Evolutionary conservation across 108 stramenopile species (phyloP), one percentile per base, ranked within the genome.

Genomic region (Hondaea fermentalgiana): DNA sequence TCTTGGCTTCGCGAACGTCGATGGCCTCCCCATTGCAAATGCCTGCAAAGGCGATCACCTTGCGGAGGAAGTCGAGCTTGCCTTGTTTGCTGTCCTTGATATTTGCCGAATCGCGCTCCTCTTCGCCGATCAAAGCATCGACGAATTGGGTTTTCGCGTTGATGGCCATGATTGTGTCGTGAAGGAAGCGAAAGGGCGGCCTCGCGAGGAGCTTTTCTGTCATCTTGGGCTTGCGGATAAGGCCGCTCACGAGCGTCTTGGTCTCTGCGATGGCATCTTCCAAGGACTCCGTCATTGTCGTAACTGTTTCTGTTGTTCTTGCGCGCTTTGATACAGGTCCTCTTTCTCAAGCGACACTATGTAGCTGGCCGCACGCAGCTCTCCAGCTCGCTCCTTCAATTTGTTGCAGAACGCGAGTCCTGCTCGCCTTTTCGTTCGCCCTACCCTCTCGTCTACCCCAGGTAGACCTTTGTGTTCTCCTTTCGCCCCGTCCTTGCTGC

Each of bases 151-250:
- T 91, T 5, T 76, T 23, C 12, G 5, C 44, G 19, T 59, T 91
- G 21, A 90, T 44, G 4, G 89, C 91, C 17, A 89, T 89, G 16
- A 89, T 23, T 0, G 58, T 58, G 49, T 91, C 91, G 59, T 91
- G 91, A 19, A 89, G 28, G 45, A 89, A 89, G 35, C 89, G 76
- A 21, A 89, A 89, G 28, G 89, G 89, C 28, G 89, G 89, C 35
- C 60, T 89, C 25, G 60, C 5, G 3, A 89, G 87, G 5, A 89
- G 43, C 87, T 89, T 88, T 8, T 88, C 88, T 29, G 29, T 45
- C 88, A 88, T 88, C 45, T 64, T 64, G 14, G 88, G 88, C 53
- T 88, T 88, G 25, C 23, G 12, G 58, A 90, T 87, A 5, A 87
- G 59, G 19, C 60, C 19, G 45, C 60, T 43, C 14, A 64, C 42